A percentile compares a stretch with the other conserved stretches of the same genome.
Evolutionary conservation across 164 flowering plant species (phyloP).

Genomic region (Platanus orientalis): DNA sequence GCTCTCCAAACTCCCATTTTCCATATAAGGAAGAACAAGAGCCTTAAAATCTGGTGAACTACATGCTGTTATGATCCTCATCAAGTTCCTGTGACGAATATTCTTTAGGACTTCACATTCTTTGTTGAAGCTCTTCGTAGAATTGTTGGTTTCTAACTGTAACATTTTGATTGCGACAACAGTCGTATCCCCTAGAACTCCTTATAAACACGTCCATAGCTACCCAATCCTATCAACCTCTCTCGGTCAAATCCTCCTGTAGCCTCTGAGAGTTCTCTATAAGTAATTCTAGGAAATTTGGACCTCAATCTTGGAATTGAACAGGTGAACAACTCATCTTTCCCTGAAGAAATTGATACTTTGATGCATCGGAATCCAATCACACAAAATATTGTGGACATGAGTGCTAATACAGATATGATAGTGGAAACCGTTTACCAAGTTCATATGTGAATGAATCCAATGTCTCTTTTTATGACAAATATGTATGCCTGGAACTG

Average conservation of each 20-base stretch:
- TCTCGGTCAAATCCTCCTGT: constrained; percentile 34
- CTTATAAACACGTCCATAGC: constrained; percentile 46
- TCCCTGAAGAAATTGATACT: constrained; percentile 5
- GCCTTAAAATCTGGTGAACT: constrained; percentile 50
- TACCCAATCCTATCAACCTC: constrained; percentile 37
- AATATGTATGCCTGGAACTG: constrained; percentile 26
- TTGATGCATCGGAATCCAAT: constrained; percentile 21
- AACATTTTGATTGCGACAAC: constrained; percentile 45
- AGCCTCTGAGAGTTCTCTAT: constrained; percentile 37
- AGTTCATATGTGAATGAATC: constrained; percentile 21
- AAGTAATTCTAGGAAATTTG: constrained; percentile 35
- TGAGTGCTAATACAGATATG: constrained; percentile 22
- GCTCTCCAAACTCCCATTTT: constrained; percentile 48
- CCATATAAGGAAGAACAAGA: constrained; percentile 47
- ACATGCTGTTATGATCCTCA: constrained; percentile 47
- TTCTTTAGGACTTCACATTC: constrained; percentile 50
- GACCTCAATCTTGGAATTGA: constrained; percentile 26
- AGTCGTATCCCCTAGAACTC: constrained; percentile 34
- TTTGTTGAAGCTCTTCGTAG: constrained; percentile 41
- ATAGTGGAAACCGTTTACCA: constrained; percentile 26
- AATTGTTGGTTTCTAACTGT: constrained; percentile 29
- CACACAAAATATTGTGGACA: constrained; percentile 26
- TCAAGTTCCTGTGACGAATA: constrained; percentile 48
- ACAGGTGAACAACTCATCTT: constrained; percentile 4
- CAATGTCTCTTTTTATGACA: constrained; percentile 19